phyloP scores from a whole-genome alignment of 2,329 filamentous ascomycete genomes.

The Monosporascus ibericus region DNA sequence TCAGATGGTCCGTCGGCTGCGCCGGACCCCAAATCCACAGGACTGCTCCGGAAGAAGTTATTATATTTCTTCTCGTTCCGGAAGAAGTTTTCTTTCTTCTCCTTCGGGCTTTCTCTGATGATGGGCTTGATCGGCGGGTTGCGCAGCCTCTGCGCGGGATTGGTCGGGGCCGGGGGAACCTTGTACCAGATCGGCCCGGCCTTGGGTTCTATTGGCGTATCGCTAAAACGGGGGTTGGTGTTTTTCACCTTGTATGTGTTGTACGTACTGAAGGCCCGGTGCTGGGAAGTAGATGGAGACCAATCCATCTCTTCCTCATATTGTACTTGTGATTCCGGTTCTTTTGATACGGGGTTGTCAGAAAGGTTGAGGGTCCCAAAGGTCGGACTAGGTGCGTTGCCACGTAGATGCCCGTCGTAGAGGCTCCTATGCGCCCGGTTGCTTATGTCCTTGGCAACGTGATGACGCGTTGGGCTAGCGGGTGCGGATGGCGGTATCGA shows the following conservation, averaged over 20 bases:
- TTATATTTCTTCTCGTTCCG: constrained; percentile 32
- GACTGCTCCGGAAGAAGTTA: constrained; percentile 40
- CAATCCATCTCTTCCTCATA: constrained; percentile 66
- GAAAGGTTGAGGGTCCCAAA: constrained; percentile 15
- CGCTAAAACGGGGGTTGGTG: constrained; percentile 38
- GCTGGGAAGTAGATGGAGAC: constrained; percentile 53
- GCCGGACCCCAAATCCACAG: constrained; percentile 15
- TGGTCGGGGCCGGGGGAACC: constrained; percentile 62
- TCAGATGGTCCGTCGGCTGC: constrained; percentile 7
- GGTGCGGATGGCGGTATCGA: neutral
- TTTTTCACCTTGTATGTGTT: constrained; percentile 33
- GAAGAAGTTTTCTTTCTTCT: constrained; percentile 47
- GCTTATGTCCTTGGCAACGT: neutral
- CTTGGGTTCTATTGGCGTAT: constrained; percentile 37
- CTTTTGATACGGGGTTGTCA: constrained; percentile 7
- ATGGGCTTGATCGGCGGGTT: constrained; percentile 55
- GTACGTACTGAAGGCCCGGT: constrained; percentile 48
- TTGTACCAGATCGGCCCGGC: constrained; percentile 61
- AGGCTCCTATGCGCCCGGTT: neutral
- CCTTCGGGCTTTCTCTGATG: constrained; percentile 39
- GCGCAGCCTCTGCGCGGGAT: constrained; percentile 55
- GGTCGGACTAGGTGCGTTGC: constrained; percentile 4
- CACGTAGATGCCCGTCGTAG: constrained; percentile 6
- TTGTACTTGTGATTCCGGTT: constrained; percentile 17
- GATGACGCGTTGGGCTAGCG: neutral